Evolutionary conservation across 345 rosid species (phyloP).

Genomic region (Luvunga scandens): DNA sequence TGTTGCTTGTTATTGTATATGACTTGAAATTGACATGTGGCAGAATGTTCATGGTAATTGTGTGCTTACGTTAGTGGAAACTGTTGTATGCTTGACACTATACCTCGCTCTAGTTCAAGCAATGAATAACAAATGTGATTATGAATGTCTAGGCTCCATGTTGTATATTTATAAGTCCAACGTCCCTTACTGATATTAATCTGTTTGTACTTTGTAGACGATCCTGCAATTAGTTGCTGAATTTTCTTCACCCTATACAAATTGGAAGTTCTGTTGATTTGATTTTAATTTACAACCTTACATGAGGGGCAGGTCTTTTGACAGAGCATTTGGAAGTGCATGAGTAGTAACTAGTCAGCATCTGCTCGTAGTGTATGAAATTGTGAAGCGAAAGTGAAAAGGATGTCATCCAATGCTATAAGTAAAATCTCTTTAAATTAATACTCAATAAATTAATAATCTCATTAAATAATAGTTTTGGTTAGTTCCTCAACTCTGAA

Average conservation of each 20-base stretch:
- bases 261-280: not conserved
- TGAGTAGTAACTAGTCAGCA: not conserved
- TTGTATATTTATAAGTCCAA: no score
- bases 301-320: not conserved
- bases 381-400: not conserved
- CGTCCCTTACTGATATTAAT: no score
- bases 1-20: not conserved
- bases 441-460: no score
- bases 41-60: not conserved
- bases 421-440: no score
- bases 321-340: not conserved
- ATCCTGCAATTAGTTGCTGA: not conserved
- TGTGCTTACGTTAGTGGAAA: not conserved
- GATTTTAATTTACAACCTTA: not conserved
- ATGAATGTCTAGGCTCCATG: not conserved
- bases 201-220: not conserved
- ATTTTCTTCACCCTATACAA: not conserved
- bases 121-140: not conserved
- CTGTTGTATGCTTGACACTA: not conserved
- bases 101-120: not conserved
- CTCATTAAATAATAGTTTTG: no score
- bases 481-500: no score
- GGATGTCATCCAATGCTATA: not conserved
- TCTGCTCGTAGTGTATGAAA: not conserved
- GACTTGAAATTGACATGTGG: not conserved